phyloP scores from a whole-genome alignment of 768 basidiomycete genomes.

The Hydnomerulius pinastri region DNA sequence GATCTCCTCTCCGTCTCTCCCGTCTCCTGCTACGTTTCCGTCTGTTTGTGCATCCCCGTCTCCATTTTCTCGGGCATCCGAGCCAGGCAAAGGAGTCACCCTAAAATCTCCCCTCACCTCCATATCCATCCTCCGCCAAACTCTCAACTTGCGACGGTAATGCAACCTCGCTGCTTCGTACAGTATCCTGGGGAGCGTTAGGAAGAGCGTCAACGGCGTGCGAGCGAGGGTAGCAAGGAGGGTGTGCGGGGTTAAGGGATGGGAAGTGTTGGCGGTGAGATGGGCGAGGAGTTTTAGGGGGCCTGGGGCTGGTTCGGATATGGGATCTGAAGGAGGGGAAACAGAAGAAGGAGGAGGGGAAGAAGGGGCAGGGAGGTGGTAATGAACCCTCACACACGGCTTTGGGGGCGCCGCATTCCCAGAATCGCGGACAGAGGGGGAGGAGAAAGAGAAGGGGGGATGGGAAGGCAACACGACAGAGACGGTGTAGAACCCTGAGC shows the following conservation, averaged over 20 bases:
- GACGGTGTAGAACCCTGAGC: slow-evolving; percentile 63
- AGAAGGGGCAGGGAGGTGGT: slow-evolving; percentile 26
- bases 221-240: slow-evolving; percentile 41
- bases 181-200: slow-evolving; percentile 60
- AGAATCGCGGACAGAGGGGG: neutral
- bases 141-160: slow-evolving; percentile 55
- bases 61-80: slow-evolving; percentile 57
- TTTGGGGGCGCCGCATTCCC: slow-evolving; percentile 20
- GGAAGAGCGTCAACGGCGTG: slow-evolving; percentile 54
- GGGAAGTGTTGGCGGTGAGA: slow-evolving; percentile 28
- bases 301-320: slow-evolving; percentile 1
- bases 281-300: slow-evolving; percentile 40
- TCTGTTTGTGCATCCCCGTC: slow-evolving; percentile 13
- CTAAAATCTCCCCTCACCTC: no score
- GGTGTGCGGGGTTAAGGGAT: slow-evolving; percentile 39
- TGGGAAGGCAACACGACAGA: slow-evolving; percentile 52
- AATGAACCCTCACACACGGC: slow-evolving; percentile 45
- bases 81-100: no score
- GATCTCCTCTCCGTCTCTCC: no score
- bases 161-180: slow-evolving; percentile 63
- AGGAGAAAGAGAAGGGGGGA: slow-evolving; percentile 7
- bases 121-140: no score
- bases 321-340: neutral
- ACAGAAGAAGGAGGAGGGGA: slow-evolving; percentile 41
- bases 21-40: no score